These are phyloP conservation scores for Neurospora intermedia DNA, from an alignment of 495 filamentous ascomycete species.

Conservation along the genomic window DNA sequence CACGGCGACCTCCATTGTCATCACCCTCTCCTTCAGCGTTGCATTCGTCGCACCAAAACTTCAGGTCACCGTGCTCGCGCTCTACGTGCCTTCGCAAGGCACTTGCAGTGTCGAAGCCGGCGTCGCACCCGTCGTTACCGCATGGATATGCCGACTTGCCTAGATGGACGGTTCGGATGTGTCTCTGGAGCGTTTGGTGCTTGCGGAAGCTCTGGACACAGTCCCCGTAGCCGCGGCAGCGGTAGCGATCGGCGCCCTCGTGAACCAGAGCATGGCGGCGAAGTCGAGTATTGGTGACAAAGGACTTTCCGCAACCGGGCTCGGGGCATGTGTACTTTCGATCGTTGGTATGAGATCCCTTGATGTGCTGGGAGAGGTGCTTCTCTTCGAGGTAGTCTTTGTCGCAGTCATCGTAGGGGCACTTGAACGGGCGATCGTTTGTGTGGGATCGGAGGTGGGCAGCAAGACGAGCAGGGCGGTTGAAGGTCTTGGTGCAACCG, in stretches of 20 bases:
- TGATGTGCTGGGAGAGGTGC: constrained; percentile 74
- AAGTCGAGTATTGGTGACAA: constrained; percentile 64
- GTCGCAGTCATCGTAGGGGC: constrained; percentile 55
- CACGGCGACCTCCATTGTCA: constrained; percentile 16
- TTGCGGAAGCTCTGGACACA: constrained; percentile 81
- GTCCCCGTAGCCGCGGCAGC: constrained; percentile 61
- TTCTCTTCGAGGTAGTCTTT: constrained; percentile 75
- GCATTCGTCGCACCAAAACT: constrained; percentile 67
- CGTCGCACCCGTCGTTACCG: constrained; percentile 51
- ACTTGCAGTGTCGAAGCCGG: constrained; percentile 59
- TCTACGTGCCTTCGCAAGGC: constrained; percentile 62
- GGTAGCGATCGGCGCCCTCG: constrained; percentile 54
- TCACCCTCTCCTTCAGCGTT: constrained; percentile 14
- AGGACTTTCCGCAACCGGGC: constrained; percentile 65
- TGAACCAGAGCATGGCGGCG: constrained; percentile 57
- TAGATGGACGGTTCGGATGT: constrained; percentile 65
- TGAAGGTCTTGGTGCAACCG: constrained; percentile 72
- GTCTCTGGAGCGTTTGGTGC: constrained; percentile 72
- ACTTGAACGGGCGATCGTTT: constrained; percentile 64
- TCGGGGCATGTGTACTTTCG: constrained; percentile 60
- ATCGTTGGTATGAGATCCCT: constrained; percentile 64
- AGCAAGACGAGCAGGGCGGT: constrained; percentile 69
- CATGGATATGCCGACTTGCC: constrained; percentile 59
- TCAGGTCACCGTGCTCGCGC: constrained; percentile 53
- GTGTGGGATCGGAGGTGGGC: constrained; percentile 71